These are phyloP conservation scores for Panaeolus papilionaceus DNA, from an alignment of 768 basidiomycete genomes.

Conservation along the genomic window DNA sequence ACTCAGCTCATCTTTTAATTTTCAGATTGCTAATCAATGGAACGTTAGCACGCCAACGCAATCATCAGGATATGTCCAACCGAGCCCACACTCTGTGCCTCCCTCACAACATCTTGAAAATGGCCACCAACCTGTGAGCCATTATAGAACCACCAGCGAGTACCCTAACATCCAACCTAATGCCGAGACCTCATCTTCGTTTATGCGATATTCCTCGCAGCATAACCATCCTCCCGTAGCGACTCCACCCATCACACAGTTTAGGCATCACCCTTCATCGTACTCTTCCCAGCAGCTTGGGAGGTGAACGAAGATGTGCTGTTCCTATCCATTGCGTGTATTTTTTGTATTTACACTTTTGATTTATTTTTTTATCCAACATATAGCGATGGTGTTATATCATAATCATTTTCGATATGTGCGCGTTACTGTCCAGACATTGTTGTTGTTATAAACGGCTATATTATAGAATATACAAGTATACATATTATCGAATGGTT, in stretches of 20 bases:
- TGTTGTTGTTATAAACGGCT: neutral
- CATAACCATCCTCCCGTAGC: slow-evolving; percentile 28
- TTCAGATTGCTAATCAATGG: slow-evolving; percentile 22
- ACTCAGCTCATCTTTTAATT: neutral
- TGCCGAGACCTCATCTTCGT: slow-evolving; percentile 14
- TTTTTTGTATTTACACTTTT: slow-evolving; percentile 17
- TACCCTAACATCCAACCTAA: slow-evolving; percentile 19
- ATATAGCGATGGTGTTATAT: slow-evolving; percentile 26
- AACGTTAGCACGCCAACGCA: slow-evolving; percentile 30
- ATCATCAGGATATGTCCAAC: slow-evolving; percentile 23
- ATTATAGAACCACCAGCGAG: slow-evolving; percentile 10
- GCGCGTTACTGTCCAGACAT: slow-evolving; percentile 10
- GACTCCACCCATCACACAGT: slow-evolving; percentile 28
- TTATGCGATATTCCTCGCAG: slow-evolving; percentile 23
- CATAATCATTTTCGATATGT: slow-evolving; percentile 12
- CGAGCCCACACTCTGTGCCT: neutral
- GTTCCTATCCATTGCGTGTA: neutral
- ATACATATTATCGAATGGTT: slow-evolving; percentile 62
- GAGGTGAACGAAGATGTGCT: slow-evolving; percentile 19
- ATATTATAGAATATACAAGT: slow-evolving; percentile 17
- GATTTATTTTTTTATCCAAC: slow-evolving; percentile 29
- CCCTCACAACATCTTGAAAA: neutral
- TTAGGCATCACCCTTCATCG: slow-evolving; percentile 39
- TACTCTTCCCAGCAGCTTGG: slow-evolving; percentile 35
- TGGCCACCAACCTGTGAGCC: slow-evolving; percentile 12